A percentile compares a stretch with the other conserved stretches of the same genome.
Conservation (phyloP, 2,329 filamentous ascomycete genomes). For the Fonsecaea nubica region DNA sequence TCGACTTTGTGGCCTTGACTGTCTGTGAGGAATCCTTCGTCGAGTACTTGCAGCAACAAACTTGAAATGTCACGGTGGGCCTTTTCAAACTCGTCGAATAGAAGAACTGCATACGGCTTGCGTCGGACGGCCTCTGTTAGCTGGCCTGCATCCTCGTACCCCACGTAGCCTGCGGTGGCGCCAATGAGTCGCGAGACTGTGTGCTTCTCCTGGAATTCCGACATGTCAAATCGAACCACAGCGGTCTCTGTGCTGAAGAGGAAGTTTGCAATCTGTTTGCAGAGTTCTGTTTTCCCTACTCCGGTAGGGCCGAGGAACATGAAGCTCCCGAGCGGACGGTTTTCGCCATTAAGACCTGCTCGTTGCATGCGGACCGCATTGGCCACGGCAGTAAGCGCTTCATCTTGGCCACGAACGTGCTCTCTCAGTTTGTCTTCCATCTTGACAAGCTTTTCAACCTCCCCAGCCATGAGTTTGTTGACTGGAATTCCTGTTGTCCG, state of each 20-base stretch:
- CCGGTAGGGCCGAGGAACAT: slow-evolving; percentile 98
- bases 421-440: slow-evolving; percentile 91
- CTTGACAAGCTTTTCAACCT: slow-evolving; percentile 90
- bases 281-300: slow-evolving; percentile 95
- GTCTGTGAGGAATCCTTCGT: slow-evolving; percentile 95
- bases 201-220: slow-evolving; percentile 96
- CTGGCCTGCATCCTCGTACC: slow-evolving; percentile 95
- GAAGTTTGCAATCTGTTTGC: slow-evolving; percentile 93
- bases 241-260: slow-evolving; percentile 91
- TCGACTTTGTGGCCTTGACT: slow-evolving; percentile 96
- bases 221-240: slow-evolving; percentile 96
- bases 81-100: slow-evolving; percentile 98
- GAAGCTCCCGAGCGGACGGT: slow-evolving; percentile 89
- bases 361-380: slow-evolving; percentile 94
- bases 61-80: slow-evolving; percentile 94
- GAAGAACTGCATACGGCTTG: slow-evolving; percentile 91
- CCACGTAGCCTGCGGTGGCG: slow-evolving; percentile 90
- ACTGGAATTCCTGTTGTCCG: slow-evolving; percentile 92
- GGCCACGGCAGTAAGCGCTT: slow-evolving; percentile 87
- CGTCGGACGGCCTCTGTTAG: slow-evolving; percentile 92
- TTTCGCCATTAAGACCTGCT: slow-evolving; percentile 88
- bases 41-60: slow-evolving; percentile 88
- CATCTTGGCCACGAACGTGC: slow-evolving; percentile 89
- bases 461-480: slow-evolving; percentile 87
- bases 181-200: slow-evolving; percentile 93